A percentile compares a stretch with the other conserved stretches of the same genome.
phyloP scores from a whole-genome alignment of 2,329 filamentous ascomycete genomes.

The Phialophora verrucosa region DNA sequence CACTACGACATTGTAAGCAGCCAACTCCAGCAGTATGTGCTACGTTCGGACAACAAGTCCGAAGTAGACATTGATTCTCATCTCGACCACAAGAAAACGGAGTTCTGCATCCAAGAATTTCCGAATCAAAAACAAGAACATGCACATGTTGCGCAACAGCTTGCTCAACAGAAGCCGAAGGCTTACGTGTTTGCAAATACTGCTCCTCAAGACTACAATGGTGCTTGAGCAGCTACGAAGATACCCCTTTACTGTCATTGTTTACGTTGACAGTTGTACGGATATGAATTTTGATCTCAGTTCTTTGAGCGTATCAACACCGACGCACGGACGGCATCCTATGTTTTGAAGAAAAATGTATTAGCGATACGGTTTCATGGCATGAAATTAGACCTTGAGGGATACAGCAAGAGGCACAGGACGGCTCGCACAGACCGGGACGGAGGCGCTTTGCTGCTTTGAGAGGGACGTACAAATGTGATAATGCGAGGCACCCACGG shows the following conservation, averaged over 20 bases:
- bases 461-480: slow-evolving; percentile 13
- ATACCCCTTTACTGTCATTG: slow-evolving; percentile 6
- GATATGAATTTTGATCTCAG: slow-evolving; percentile 23
- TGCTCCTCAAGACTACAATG: slow-evolving; percentile 47
- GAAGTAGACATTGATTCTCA: slow-evolving; percentile 25
- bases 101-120: slow-evolving; percentile 54
- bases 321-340: neutral
- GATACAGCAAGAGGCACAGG: neutral
- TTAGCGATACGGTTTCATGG: slow-evolving; percentile 8
- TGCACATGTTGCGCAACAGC: slow-evolving; percentile 50
- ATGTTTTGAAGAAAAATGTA: slow-evolving; percentile 9
- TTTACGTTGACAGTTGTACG: slow-evolving; percentile 8
- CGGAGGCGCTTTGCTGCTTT: neutral
- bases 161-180: slow-evolving; percentile 50
- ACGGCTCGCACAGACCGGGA: neutral
- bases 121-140: slow-evolving; percentile 52
- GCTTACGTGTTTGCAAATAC: slow-evolving; percentile 53
- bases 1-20: slow-evolving; percentile 43
- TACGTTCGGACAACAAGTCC: slow-evolving; percentile 35
- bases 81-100: slow-evolving; percentile 45
- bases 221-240: slow-evolving; percentile 10
- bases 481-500: slow-evolving; percentile 27
- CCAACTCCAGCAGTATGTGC: slow-evolving; percentile 42
- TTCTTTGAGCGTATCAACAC: slow-evolving; percentile 31
- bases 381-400: slow-evolving; percentile 8